These are phyloP conservation scores for Camellia oleifera DNA, from an alignment of 179 eudicot species.

Conservation along the genomic window DNA sequence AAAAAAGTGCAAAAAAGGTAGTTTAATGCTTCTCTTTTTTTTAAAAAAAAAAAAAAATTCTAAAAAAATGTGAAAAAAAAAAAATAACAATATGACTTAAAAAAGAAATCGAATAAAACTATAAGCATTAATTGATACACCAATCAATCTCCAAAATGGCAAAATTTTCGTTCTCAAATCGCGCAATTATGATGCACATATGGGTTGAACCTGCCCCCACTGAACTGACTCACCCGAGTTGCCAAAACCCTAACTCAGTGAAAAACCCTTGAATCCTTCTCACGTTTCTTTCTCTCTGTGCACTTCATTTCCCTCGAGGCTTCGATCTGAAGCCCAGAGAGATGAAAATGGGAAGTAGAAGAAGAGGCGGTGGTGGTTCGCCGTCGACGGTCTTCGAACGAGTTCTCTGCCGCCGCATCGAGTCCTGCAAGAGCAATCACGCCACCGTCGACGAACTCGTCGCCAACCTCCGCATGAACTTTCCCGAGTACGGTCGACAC, in stretches of 20 bases:
- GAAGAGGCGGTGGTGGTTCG: constrained; percentile 11
- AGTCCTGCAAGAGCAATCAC: constrained; percentile 25
- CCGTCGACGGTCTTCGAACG: constrained; percentile 4
- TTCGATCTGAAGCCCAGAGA: background rate
- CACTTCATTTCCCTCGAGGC: background rate
- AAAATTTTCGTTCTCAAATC: too few species aligned
- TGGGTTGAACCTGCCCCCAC: background rate
- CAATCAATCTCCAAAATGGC: too few species aligned
- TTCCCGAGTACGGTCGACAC: constrained; percentile 27
- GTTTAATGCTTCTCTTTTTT: too few species aligned
- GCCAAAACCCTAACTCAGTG: background rate
- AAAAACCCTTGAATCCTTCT: background rate
- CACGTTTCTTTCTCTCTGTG: background rate
- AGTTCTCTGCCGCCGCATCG: constrained; percentile 35
- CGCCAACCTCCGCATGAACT: constrained; percentile 35
- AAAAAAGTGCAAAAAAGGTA: too few species aligned
- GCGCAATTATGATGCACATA: too few species aligned
- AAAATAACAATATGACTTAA: too few species aligned
- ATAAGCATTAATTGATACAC: too few species aligned
- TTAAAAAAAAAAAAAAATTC: too few species aligned
- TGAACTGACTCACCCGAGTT: background rate
- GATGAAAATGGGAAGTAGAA: constrained; percentile 6
- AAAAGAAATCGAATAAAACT: too few species aligned
- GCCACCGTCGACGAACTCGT: constrained; percentile 38
- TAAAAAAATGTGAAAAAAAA: too few species aligned